Conservation (phyloP, 1,284 basidiomycete species). For the Cystobasidium sp. region DNA sequence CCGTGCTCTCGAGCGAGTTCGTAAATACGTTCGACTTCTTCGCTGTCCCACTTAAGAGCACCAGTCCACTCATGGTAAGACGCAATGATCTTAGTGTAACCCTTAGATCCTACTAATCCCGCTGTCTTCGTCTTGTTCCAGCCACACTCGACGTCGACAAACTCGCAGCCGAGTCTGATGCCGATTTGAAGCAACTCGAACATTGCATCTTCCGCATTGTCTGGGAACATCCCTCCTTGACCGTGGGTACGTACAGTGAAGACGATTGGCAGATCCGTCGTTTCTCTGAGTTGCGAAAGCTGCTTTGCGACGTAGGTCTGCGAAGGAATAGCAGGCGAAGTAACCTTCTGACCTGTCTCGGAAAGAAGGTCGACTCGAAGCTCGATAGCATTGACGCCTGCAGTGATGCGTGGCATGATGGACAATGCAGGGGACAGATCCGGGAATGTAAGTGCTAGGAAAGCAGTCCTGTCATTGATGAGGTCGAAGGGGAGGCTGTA, state of each 20-base stretch:
- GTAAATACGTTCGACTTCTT: conserved; percentile 63
- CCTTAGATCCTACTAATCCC: conserved; percentile 68
- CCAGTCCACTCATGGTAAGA: conserved; percentile 96
- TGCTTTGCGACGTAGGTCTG: conserved; percentile 78
- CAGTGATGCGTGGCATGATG: conserved; percentile 66
- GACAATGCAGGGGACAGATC: conserved; percentile 75
- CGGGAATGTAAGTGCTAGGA: conserved; percentile 90
- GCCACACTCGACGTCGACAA: conserved; percentile 86
- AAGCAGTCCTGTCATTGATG: conserved; percentile 72
- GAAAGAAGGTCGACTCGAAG: conserved; percentile 88
- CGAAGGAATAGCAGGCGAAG: conserved; percentile 68
- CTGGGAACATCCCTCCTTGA: conserved; percentile 92
- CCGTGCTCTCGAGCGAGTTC: conserved; percentile 69
- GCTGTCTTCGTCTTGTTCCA: conserved; percentile 70
- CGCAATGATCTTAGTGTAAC: conserved; percentile 78
- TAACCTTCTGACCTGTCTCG: conserved; percentile 59
- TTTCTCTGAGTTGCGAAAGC: conserved; percentile 76
- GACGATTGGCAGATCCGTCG: conserved; percentile 81
- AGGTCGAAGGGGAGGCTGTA: conserved; percentile 65
- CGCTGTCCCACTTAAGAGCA: conserved; percentile 76
- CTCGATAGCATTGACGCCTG: conserved; percentile 92
- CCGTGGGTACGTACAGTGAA: conserved; percentile 86
- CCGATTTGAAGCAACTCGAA: conserved; percentile 79
- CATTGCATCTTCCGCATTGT: conserved; percentile 73
- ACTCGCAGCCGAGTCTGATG: conserved; percentile 84